Evolutionary conservation across 2,329 filamentous ascomycete species (phyloP).

Genomic region (Colletotrichum navitas): DNA sequence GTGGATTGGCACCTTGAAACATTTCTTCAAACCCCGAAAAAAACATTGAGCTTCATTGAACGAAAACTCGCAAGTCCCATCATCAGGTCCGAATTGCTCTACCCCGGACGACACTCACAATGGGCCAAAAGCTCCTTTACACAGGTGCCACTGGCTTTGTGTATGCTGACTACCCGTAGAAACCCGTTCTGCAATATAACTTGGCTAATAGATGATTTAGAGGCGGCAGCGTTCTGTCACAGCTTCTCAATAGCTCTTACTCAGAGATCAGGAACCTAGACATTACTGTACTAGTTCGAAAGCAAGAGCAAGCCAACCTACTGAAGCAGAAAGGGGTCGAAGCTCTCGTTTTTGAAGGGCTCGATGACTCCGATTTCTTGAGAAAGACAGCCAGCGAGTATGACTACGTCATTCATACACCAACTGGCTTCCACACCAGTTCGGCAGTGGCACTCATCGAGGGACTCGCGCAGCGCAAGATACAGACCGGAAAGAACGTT

Average conservation of each 20-base stretch:
- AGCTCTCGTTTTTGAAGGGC: conserved; percentile 17
- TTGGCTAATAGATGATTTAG: conserved; percentile 38
- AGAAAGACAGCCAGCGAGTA: conserved; percentile 45
- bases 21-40: too few relatives aligned
- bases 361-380: conserved; percentile 45
- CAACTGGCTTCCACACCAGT: conserved; percentile 53
- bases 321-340: conserved; percentile 42
- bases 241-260: conserved; percentile 44
- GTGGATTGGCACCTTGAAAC: too few relatives aligned
- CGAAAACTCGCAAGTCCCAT: too few relatives aligned
- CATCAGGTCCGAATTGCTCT: neutral
- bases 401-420: conserved; percentile 59
- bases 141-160: conserved; percentile 49
- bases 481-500: conserved; percentile 50
- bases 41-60: neutral
- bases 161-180: conserved; percentile 17
- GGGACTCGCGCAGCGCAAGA: conserved; percentile 56
- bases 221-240: conserved; percentile 46
- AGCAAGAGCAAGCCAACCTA: conserved; percentile 46
- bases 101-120: neutral
- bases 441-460: conserved; percentile 56
- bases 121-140: conserved; percentile 42
- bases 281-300: conserved; percentile 47
- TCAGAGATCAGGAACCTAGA: conserved; percentile 41
- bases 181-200: neutral